These are phyloP conservation scores for Cercospora janseana DNA, from an alignment of 2,329 filamentous ascomycete species.

Conservation along the genomic window DNA sequence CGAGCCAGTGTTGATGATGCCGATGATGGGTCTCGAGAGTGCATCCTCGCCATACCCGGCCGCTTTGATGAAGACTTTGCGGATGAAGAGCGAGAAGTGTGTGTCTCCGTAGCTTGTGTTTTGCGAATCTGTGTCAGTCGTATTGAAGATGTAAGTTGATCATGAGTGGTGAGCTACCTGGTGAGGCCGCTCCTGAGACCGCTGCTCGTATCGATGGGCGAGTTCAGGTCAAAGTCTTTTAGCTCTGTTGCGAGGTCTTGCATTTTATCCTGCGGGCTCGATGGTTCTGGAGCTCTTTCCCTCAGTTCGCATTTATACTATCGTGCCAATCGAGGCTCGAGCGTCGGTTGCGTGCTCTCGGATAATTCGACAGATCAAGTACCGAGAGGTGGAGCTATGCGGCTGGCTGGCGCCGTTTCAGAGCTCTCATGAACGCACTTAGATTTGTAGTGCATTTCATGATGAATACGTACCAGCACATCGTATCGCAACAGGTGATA, in stretches of 20 bases:
- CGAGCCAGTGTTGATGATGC: constrained; percentile 71
- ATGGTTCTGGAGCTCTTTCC: too few species aligned
- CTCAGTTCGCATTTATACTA: too few species aligned
- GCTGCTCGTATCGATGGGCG: constrained; percentile 16
- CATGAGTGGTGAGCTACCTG: constrained; percentile 5
- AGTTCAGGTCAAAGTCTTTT: constrained; percentile 25
- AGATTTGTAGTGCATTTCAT: too few species aligned
- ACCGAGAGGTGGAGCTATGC: constrained; percentile 13
- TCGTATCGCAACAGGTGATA: too few species aligned
- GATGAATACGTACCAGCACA: too few species aligned
- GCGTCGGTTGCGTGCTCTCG: neutral
- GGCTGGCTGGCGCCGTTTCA: neutral
- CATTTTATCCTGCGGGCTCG: too few species aligned
- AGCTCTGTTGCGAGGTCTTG: neutral
- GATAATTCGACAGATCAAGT: constrained; percentile 6
- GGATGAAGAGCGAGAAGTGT: constrained; percentile 71
- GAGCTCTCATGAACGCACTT: neutral
- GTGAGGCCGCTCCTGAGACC: constrained; percentile 26
- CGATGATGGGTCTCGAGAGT: constrained; percentile 68
- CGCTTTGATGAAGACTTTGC: constrained; percentile 76
- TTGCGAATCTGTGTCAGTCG: constrained; percentile 48
- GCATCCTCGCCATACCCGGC: constrained; percentile 71
- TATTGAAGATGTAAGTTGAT: constrained; percentile 43
- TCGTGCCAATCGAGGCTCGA: constrained; percentile 8
- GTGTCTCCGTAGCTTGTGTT: constrained; percentile 63